Conservation (phyloP, 2,329 filamentous ascomycete species). For the Nemania sp. region DNA sequence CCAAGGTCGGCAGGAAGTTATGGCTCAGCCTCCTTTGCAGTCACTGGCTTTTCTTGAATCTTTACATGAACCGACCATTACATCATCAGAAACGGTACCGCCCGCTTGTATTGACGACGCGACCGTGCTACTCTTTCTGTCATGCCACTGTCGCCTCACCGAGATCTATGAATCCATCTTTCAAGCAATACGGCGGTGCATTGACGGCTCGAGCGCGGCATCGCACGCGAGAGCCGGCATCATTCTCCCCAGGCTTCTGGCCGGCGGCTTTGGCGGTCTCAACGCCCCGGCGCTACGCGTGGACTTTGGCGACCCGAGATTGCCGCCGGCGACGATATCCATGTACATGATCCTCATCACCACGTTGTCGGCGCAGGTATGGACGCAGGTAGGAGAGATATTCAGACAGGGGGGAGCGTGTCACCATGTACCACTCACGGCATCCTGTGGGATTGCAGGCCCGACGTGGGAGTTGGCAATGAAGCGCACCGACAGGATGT, state of each 20-base stretch:
- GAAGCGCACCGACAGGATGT: constrained; percentile 5
- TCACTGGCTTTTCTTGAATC: not conserved
- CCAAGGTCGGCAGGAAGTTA: no score
- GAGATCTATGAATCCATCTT: constrained; percentile 21
- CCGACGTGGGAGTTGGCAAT: constrained; percentile 12
- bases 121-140: constrained; percentile 11
- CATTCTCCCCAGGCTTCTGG: constrained; percentile 15
- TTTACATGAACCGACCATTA: not conserved
- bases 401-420: not conserved
- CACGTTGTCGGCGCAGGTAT: constrained; percentile 13
- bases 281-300: constrained; percentile 16
- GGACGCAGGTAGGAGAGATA: constrained; percentile 10
- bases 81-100: not conserved
- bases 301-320: constrained; percentile 9
- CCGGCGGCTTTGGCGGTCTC: constrained; percentile 10
- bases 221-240: constrained; percentile 1
- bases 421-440: no score
- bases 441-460: not conserved
- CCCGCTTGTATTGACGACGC: constrained; percentile 14
- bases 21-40: no score
- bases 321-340: constrained; percentile 9
- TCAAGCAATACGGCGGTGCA: constrained; percentile 8
- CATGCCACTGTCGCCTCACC: constrained; percentile 21
- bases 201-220: not conserved
- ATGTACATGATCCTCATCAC: constrained; percentile 16